Base-by-base conservation (phyloP, 371 early-diverging fungal species). In the Mucor indicus region DNA sequence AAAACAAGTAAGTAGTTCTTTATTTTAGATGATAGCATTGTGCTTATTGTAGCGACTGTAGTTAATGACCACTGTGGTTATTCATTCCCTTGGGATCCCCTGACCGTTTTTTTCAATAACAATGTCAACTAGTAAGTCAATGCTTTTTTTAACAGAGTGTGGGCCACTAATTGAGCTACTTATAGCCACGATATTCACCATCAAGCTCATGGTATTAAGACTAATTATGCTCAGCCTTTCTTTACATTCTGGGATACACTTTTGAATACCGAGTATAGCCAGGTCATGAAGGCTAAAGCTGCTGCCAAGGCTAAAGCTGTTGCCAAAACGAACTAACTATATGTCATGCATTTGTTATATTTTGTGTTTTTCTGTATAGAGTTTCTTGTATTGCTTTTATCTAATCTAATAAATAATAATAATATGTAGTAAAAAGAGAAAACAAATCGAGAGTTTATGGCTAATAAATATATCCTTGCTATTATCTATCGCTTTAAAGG, bases 51-150 rank as follows among this genome's bases (percentile, higher is more conserved):
- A n/a, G n/a, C n/a, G n/a, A 20, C 16, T 24, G 3, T 44, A 60
- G 81, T 85, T 4, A 85, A 84, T 49, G 89, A 88, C 50, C 89
- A 88, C 59, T 83, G 85, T 55, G 89, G 89, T 15, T 88, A 86
- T 61, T 67, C 74, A 22, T 73, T 86, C 47, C 85, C 89, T 16
- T 86, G 81, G 75, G 77, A 83, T 47, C 86, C 88, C 11, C 64
- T 82, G 19, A 77, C 74, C 46, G 60, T 56, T 8, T 53, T 68
- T 24, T 85, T 84, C 57, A 50, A 66, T 13, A 88, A 88, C 57
- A 86, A 86, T 57, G 84, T 84, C 5, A 75, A 56, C 32, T 88
- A 85, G 77, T 79, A 75, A 66, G 79, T 68, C 4, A 11, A 2
- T 13, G 9, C 10, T 8, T 32, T 31, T 7, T 27, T 7, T 7